Conservation (phyloP, 441 rosid genomes). For the Bruguiera hainesii region DNA sequence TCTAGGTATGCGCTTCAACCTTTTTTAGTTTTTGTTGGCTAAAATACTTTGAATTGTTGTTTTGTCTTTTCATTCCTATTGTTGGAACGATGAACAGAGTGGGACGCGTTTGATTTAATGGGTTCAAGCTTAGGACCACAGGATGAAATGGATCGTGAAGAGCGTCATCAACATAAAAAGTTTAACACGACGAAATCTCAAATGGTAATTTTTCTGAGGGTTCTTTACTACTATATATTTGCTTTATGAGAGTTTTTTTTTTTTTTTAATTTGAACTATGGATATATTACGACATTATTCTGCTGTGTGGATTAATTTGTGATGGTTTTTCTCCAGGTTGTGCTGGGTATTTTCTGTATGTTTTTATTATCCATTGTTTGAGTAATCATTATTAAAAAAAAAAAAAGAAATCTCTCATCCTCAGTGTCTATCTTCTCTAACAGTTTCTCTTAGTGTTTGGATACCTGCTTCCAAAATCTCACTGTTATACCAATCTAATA, state of each 20-base stretch:
- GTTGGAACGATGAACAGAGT: slow-evolving; percentile 7
- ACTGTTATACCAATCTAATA: too few relatives aligned
- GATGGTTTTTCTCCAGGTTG: too few relatives aligned
- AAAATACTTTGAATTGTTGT: background rate
- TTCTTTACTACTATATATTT: slow-evolving; percentile 1
- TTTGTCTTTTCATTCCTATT: slow-evolving; percentile 11
- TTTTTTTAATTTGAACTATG: background rate
- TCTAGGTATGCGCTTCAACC: background rate
- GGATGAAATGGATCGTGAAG: slow-evolving; percentile 34
- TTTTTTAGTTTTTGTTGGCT: background rate
- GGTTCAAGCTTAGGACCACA: slow-evolving; percentile 19
- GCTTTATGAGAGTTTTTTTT: background rate
- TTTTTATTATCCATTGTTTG: too few relatives aligned
- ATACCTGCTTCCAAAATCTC: too few relatives aligned
- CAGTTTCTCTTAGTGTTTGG: too few relatives aligned
- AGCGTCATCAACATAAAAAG: slow-evolving; percentile 27
- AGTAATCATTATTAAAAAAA: too few relatives aligned
- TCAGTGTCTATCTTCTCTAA: too few relatives aligned
- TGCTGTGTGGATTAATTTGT: background rate
- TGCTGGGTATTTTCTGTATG: too few relatives aligned
- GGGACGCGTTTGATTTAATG: slow-evolving; percentile 15
- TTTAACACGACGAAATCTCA: slow-evolving; percentile 31
- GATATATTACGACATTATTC: background rate
- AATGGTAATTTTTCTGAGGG: slow-evolving; percentile 29
- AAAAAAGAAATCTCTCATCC: too few relatives aligned